Base-by-base conservation (phyloP, 352 stramenopile species). In the Lagenidium giganteum region DNA sequence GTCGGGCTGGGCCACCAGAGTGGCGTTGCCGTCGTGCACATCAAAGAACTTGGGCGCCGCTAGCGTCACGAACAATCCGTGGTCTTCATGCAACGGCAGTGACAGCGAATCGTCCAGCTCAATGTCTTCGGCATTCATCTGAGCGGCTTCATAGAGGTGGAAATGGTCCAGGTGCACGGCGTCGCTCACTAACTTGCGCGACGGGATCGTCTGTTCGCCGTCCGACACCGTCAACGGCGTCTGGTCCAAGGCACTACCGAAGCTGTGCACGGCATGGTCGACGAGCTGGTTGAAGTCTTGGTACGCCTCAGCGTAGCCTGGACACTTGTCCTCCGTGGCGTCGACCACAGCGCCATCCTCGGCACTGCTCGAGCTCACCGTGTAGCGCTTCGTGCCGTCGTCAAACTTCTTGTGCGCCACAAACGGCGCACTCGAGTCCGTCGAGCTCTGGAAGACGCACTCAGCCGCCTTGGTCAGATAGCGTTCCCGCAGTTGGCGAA, bases 151-250 rank as follows among this genome's bases (percentile, higher is more conserved):
- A 42, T 83, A 83, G 9, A 65, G 57, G 40, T 83, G 70, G 42
- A 83, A 79, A 37, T 83, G 70, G n/a, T 83, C 67, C 6, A 83
- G 46, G 21, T 61, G 64, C 21, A 64, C 56, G 6, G 67, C 61
- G 8, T 77, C 57, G 1, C 45, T 53, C 16, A 79, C 35, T 5
- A 83, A 28, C 45, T 77, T 61, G 8, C 55, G 56, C 21, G 47
- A 34, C 7, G 36, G 54, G 41, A 73, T 57, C 14, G 22, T 13
- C n/a, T 29, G 44, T 28, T 57, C 58, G 12, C 44, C 66, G 22
- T 77, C 59, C 6, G 50, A 50, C 30, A 58, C 53, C 3, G 32
- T 59, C 34, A 73, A 65, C 7, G 44, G 18, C 16, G 63, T 71
- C 4, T 46, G 34, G 18, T 77, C 66, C 3, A 78, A 50, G 9